Evolutionary conservation across 768 basidiomycete genomes (phyloP).

Genomic region (Galerina sulciceps): DNA sequence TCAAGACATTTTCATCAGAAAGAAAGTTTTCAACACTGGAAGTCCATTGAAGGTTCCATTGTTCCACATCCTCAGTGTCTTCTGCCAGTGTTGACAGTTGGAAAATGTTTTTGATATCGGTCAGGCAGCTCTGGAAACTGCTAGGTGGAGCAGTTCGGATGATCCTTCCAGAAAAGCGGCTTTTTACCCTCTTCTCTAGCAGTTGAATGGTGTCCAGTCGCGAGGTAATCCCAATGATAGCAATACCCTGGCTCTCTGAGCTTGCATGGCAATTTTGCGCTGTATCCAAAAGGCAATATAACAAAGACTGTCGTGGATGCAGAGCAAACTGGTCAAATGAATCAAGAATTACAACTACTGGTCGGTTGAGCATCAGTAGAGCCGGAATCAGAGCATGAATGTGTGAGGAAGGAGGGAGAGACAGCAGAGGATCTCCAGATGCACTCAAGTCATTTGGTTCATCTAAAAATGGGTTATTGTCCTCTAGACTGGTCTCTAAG

Average conservation of each 20-base stretch:
- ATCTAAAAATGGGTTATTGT: conserved; percentile 57
- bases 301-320: conserved; percentile 88
- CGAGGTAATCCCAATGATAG: conserved; percentile 85
- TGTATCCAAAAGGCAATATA: conserved; percentile 95
- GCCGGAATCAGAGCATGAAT: conserved; percentile 76
- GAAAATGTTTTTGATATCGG: conserved; percentile 52
- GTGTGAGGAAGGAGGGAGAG: conserved; percentile 69
- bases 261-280: conserved; percentile 82
- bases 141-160: conserved; percentile 73
- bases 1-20: conserved; percentile 46
- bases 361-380: conserved; percentile 78
- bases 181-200: conserved; percentile 96
- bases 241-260: conserved; percentile 66
- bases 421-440: conserved; percentile 25
- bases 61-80: conserved; percentile 32
- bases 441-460: conserved; percentile 12
- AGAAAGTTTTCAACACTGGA: conserved; percentile 61
- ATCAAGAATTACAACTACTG: conserved; percentile 84
- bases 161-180: conserved; percentile 93
- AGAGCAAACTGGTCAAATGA: conserved; percentile 93
- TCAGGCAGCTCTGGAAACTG: conserved; percentile 52
- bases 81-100: conserved; percentile 27
- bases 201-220: conserved; percentile 87
- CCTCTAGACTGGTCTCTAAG: conserved; percentile 32
- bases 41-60: conserved; percentile 70